Percentiles rank a stretch among this genome's conserved stretches.
phyloP scores from a whole-genome alignment of 2,329 filamentous ascomycete genomes.

The Alternaria infectoria region DNA sequence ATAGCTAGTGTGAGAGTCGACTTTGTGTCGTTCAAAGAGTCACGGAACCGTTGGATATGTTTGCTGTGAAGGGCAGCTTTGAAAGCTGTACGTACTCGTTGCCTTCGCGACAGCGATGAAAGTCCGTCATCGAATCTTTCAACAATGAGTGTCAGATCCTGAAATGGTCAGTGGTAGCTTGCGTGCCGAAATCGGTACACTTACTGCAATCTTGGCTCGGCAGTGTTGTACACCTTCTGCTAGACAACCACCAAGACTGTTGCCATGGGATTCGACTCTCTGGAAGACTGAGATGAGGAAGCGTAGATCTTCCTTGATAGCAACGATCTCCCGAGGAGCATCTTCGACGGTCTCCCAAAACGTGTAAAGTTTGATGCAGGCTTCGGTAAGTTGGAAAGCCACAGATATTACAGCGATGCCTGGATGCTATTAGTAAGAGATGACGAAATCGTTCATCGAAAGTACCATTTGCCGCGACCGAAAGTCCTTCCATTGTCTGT shows the following conservation, averaged over 20 bases:
- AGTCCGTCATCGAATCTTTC: neutral
- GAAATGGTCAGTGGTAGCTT: neutral
- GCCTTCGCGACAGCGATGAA: neutral
- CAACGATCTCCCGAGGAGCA: constrained; percentile 16
- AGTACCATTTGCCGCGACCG: neutral
- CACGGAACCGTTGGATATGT: neutral
- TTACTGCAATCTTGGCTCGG: constrained; percentile 10
- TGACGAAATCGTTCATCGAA: neutral
- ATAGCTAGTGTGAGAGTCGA: neutral
- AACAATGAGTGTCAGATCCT: neutral
- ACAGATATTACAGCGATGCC: neutral
- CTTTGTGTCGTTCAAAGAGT: neutral
- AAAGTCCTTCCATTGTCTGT: neutral
- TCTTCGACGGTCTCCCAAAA: constrained; percentile 24
- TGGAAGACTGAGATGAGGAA: constrained; percentile 18
- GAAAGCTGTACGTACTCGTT: neutral
- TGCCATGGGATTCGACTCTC: constrained; percentile 2
- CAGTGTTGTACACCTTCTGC: constrained; percentile 17
- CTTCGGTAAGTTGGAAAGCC: neutral
- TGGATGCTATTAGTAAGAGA: neutral
- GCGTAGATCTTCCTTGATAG: constrained; percentile 17
- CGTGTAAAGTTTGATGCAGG: constrained; percentile 2
- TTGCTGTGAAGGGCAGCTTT: neutral
- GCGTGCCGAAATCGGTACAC: neutral
- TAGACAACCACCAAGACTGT: constrained; percentile 8